Evolutionary conservation across 140 eudicot species (phyloP).

Genomic region (Eryngium alpinum): DNA sequence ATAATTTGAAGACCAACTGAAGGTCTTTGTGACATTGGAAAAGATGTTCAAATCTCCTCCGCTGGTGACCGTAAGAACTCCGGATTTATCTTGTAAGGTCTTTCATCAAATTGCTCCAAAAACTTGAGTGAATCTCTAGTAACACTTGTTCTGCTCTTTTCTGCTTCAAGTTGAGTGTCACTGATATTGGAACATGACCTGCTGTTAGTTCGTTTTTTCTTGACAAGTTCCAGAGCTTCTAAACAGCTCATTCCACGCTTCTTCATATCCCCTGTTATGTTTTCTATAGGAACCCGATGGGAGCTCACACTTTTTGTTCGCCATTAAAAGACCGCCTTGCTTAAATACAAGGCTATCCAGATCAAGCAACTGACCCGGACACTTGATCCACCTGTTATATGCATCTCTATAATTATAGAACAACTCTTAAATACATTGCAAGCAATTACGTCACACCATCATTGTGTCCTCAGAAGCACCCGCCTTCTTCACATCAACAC

Average conservation of each 20-base stretch:
- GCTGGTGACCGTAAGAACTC: too few species aligned
- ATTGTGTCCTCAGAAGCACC: slow-evolving; percentile 27
- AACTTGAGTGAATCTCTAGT: neutral
- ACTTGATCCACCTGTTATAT: slow-evolving; percentile 71
- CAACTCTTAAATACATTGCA: too few species aligned
- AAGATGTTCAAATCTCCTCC: too few species aligned
- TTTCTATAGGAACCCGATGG: slow-evolving; percentile 73
- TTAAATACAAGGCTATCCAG: slow-evolving; percentile 67
- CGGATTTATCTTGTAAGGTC: too few species aligned
- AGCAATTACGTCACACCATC: slow-evolving; percentile 13
- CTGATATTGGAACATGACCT: neutral
- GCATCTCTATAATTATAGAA: slow-evolving; percentile 26
- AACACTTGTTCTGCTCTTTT: neutral
- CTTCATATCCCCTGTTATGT: slow-evolving; percentile 31
- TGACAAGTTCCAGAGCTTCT: too few species aligned
- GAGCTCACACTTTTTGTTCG: slow-evolving; percentile 72
- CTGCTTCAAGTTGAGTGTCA: neutral
- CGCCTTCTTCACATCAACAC: slow-evolving; percentile 56
- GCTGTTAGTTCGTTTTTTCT: neutral
- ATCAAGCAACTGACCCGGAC: slow-evolving; percentile 82
- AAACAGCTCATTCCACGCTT: too few species aligned
- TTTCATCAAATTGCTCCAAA: too few species aligned
- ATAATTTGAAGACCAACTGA: too few species aligned
- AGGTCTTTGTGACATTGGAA: too few species aligned
- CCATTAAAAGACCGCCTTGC: slow-evolving; percentile 79